These are phyloP conservation scores for Beauveria scarabaeidicola DNA, from an alignment of 2,329 filamentous ascomycete genomes.

Conservation along the genomic window DNA sequence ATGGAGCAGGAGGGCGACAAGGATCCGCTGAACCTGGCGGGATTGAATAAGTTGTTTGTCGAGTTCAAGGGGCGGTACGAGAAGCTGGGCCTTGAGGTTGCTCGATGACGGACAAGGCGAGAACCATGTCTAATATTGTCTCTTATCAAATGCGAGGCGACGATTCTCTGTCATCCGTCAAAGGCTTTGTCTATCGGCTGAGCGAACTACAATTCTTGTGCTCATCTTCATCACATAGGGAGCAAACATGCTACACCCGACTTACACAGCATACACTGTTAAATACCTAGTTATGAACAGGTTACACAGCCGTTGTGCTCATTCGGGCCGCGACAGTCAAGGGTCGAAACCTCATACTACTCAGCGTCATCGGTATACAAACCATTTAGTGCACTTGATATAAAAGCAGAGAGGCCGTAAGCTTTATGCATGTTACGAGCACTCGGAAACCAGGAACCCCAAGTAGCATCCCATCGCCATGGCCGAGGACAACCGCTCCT, in stretches of 20 bases:
- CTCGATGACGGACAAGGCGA: background rate
- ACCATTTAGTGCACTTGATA: too few species aligned
- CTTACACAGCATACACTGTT: background rate
- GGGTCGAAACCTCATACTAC: background rate
- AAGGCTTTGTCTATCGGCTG: too few species aligned
- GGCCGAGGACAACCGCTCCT: background rate
- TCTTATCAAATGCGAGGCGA: too few species aligned
- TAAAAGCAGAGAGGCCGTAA: background rate
- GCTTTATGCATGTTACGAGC: background rate
- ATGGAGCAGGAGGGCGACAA: conserved; percentile 9
- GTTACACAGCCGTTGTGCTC: background rate
- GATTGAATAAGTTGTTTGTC: conserved; percentile 13
- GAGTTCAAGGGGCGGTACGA: conserved; percentile 9
- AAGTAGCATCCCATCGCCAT: background rate
- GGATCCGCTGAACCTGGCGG: conserved; percentile 11
- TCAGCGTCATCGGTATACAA: background rate
- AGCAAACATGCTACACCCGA: background rate
- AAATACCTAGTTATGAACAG: too few species aligned
- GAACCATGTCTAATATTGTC: too few species aligned
- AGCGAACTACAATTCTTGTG: background rate
- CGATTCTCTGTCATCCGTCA: too few species aligned
- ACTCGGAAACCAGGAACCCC: too few species aligned
- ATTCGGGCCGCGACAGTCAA: background rate
- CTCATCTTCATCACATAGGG: background rate
- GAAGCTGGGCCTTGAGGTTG: background rate